These are phyloP conservation scores for Xylaria venustula DNA, from an alignment of 495 filamentous ascomycete genomes.

Conservation along the genomic window DNA sequence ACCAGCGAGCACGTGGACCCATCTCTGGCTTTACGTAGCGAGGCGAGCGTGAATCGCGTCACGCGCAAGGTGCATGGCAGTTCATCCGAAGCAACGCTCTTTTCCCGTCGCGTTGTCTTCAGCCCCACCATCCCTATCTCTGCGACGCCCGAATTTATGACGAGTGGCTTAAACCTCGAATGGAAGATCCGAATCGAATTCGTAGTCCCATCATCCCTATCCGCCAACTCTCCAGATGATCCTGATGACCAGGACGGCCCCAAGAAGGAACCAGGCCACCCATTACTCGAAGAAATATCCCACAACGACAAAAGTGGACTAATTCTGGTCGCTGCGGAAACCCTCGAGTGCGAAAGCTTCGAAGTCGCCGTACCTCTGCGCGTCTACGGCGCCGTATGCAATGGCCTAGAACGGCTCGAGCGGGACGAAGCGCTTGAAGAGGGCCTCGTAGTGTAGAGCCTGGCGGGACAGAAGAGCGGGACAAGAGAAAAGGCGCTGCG, in stretches of 20 bases:
- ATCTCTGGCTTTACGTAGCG: constrained; percentile 76
- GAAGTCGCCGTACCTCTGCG: constrained; percentile 80
- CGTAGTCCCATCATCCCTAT: constrained; percentile 56
- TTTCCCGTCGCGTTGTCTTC: constrained; percentile 74
- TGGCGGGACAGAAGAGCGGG: no score
- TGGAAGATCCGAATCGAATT: constrained; percentile 92
- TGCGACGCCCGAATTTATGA: constrained; percentile 86
- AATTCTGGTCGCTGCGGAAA: constrained; percentile 69
- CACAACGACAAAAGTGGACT: constrained; percentile 69
- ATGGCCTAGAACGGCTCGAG: constrained; percentile 46
- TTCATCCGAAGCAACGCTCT: constrained; percentile 76
- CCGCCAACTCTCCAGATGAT: constrained; percentile 9
- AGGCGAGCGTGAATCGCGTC: constrained; percentile 77
- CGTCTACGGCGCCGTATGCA: constrained; percentile 71
- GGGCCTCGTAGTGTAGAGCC: constrained; percentile 46
- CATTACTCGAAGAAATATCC: constrained; percentile 59
- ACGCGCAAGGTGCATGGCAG: constrained; percentile 77
- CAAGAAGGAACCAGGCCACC: constrained; percentile 22
- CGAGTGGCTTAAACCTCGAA: constrained; percentile 76
- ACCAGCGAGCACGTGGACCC: constrained; percentile 76
- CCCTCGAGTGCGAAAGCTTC: constrained; percentile 80
- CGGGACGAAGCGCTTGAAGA: constrained; percentile 45
- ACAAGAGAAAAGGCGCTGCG: no score
- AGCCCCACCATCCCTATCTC: constrained; percentile 73
- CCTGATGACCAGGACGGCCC: neutral